Evolutionary conservation across 306 rosid genomes (phyloP).

Genomic region (Sicyos baderoa): DNA sequence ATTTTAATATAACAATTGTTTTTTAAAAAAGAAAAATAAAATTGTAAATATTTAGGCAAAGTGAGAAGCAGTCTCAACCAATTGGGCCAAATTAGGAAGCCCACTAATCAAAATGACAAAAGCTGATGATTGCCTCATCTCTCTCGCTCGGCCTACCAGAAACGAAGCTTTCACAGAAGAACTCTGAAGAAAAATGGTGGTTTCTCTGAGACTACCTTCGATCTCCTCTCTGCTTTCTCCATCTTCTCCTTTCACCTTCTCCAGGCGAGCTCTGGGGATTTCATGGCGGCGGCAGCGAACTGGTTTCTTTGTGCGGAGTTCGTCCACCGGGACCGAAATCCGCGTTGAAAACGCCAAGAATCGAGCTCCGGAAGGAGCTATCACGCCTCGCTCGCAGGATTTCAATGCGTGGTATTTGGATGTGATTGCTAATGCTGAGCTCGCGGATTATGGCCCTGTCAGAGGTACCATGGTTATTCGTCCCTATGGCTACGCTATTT

Average conservation of each 20-base stretch:
- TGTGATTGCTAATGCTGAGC: conserved; percentile 74
- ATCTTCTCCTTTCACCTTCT: conserved; percentile 23
- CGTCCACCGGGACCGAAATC: conserved; percentile 35
- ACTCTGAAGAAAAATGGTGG: no score
- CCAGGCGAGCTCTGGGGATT: conserved; percentile 28
- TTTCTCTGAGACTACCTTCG: conserved; percentile 50
- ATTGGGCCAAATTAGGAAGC: not conserved
- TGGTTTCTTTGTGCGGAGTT: conserved; percentile 42
- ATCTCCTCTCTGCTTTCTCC: conserved; percentile 55
- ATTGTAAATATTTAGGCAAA: not conserved
- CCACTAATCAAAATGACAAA: not conserved
- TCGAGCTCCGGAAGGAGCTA: conserved; percentile 49
- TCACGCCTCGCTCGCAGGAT: conserved; percentile 84
- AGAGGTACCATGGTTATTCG: conserved; percentile 96
- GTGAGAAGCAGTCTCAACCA: not conserved
- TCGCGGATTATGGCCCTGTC: conserved; percentile 97
- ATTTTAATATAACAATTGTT: no score
- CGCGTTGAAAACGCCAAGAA: conserved; percentile 43
- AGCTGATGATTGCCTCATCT: conserved; percentile 2
- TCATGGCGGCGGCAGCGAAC: conserved; percentile 29
- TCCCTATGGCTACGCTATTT: conserved; percentile 90
- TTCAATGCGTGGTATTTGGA: conserved; percentile 95
- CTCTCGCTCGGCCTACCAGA: not conserved
- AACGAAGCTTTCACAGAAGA: no score
- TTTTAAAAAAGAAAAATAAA: no score